Base-by-base conservation (phyloP, 1,284 basidiomycete species). In the Cryptococcus neoformans region DNA sequence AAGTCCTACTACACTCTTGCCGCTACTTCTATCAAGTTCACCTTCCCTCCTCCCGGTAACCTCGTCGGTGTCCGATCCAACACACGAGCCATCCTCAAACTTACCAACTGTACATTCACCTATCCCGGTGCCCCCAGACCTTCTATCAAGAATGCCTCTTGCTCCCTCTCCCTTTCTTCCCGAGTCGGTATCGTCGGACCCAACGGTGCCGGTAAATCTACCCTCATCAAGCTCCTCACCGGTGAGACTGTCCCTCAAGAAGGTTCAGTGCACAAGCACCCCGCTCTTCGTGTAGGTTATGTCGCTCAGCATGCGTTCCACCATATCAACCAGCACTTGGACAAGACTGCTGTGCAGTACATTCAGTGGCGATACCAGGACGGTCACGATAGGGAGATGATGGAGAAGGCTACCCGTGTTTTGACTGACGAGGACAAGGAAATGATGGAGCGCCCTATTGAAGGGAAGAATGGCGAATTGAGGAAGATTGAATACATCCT, bases 331-430 rank as follows among this genome's bases (percentile, higher is more conserved):
- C 86, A 85, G 70, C 92, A 97, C 80, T 77, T 96, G 48, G 92
- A 95, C 78, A 95, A 96, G 81, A 95, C 92, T 8, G 90, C 93
- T 17, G 90, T 95, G 59, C 88, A 88, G 60, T 97, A 97, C 74
- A 96, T 97, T 69, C 92, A 95, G 79, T 99, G 95, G 95, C 89
- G 95, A 70, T 99, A 94, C 85, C 94, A 98, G 79, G 94, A 97
- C 77, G 96, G 95, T 49, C 90, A 96, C 78, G 95, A 99, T 82
- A 89, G 94, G 87, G 82, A 99, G 79, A 81, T 97, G 57, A 77
- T 96, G 63, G 92, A 96, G 79, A 98, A 97, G 80, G 85, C 84
- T 4, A 95, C 93, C 28, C 92, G 95, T 63, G 86, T 87, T 41
- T 79, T 99, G 63, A 90, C 92, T n/a, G 84, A 85, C 46, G 94